Percentiles rank a stretch among this genome's conserved stretches.
These are phyloP conservation scores for Colletotrichum incanum DNA, from an alignment of 2,329 filamentous ascomycete species.

Conservation along the genomic window DNA sequence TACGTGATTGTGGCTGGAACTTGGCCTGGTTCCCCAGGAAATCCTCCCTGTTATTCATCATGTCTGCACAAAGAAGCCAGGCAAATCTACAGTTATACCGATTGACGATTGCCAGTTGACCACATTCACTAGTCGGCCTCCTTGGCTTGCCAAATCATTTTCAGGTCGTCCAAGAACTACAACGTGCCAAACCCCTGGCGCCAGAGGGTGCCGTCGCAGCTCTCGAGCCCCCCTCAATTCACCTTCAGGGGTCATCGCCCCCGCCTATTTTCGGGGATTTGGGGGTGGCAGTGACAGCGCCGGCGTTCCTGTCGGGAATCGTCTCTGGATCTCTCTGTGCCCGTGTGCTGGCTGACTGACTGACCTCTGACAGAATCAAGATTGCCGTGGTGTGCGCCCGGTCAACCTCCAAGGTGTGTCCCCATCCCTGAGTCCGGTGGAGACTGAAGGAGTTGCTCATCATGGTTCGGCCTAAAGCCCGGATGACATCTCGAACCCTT, in stretches of 20 bases:
- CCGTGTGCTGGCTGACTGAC: constrained; percentile 6
- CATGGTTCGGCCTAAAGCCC: constrained; percentile 30
- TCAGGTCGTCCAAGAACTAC: constrained; percentile 26
- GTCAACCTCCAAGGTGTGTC: constrained; percentile 13
- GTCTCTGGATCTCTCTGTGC: background rate
- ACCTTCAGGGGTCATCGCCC: constrained; percentile 14
- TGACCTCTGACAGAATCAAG: constrained; percentile 27
- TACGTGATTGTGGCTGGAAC: constrained; percentile 16
- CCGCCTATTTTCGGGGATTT: constrained; percentile 19
- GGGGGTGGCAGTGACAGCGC: constrained; percentile 31
- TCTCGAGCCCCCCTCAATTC: constrained; percentile 47
- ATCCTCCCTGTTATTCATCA: background rate
- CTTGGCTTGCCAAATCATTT: constrained; percentile 18
- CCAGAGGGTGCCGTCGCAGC: constrained; percentile 45
- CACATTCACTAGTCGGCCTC: background rate
- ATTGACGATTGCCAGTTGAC: background rate
- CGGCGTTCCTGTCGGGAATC: background rate
- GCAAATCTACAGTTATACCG: background rate
- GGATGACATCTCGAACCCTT: constrained; percentile 16
- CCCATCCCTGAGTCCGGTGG: constrained; percentile 10
- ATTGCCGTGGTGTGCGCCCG: constrained; percentile 24
- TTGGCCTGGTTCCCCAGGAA: constrained; percentile 15
- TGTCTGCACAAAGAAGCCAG: background rate
- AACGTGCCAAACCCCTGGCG: constrained; percentile 11
- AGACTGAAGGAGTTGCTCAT: background rate